A percentile compares a stretch with the other conserved stretches of the same genome.
These are phyloP conservation scores for Gastrolobium villosum DNA, from an alignment of 306 rosid genomes.

Conservation along the genomic window DNA sequence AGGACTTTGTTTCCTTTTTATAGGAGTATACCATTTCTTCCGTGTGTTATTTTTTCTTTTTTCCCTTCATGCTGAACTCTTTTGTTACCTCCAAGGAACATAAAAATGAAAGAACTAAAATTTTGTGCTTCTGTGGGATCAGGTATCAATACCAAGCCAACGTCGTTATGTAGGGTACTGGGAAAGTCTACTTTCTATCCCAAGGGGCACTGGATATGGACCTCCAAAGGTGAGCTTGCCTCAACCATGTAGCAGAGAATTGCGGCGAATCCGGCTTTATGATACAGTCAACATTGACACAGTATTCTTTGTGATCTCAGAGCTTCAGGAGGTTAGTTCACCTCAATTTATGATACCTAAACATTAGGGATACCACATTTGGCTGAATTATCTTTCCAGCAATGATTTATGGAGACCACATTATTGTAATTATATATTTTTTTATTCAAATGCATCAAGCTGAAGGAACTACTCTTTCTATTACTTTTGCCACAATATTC, in stretches of 20 bases:
- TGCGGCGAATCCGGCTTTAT: slow-evolving; percentile 82
- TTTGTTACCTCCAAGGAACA: neutral
- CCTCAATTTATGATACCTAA: slow-evolving; percentile 1
- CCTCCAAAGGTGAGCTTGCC: slow-evolving; percentile 68
- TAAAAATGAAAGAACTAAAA: neutral
- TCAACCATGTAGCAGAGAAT: slow-evolving; percentile 74
- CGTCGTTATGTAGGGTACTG: slow-evolving; percentile 86
- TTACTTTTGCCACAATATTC: no score
- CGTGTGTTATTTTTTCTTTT: neutral
- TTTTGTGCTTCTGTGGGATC: slow-evolving; percentile 41
- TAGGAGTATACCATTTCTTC: slow-evolving; percentile 3
- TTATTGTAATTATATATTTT: no score
- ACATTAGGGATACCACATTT: neutral
- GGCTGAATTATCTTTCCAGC: neutral
- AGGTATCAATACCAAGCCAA: slow-evolving; percentile 99
- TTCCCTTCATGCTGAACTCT: slow-evolving; percentile 2
- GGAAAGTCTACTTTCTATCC: slow-evolving; percentile 66
- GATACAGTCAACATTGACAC: slow-evolving; percentile 74
- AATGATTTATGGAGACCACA: neutral
- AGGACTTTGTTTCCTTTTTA: neutral
- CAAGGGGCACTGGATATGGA: slow-evolving; percentile 51
- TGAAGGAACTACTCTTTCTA: no score
- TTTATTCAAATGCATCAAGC: no score
- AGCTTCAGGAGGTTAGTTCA: slow-evolving; percentile 74
- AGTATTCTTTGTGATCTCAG: slow-evolving; percentile 79